A percentile compares a stretch with the other conserved stretches of the same genome.
Conservation (phyloP, 2,329 filamentous ascomycete genomes). For the Aspergillus neotritici region DNA sequence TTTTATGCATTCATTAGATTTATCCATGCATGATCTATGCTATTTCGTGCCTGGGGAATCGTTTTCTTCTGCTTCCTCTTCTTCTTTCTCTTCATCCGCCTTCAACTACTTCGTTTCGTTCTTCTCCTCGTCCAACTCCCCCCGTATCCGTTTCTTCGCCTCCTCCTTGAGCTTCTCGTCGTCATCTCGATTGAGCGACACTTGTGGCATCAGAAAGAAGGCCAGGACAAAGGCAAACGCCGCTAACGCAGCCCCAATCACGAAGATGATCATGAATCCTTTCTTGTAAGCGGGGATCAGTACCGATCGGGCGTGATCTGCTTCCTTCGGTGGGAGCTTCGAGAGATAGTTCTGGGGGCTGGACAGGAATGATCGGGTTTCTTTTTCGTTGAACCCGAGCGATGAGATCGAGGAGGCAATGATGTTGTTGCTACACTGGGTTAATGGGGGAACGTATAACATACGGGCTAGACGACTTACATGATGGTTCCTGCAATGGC, state of each 20-base stretch:
- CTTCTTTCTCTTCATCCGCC: neutral
- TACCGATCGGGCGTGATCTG: constrained; percentile 21
- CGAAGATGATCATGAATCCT: constrained; percentile 39
- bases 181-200: constrained; percentile 23
- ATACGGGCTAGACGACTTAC: constrained; percentile 15
- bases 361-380: constrained; percentile 24
- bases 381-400: constrained; percentile 17
- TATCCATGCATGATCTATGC: no score
- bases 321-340: constrained; percentile 18
- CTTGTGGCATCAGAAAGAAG: constrained; percentile 34
- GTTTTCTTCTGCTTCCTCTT: neutral
- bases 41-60: no score
- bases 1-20: no score
- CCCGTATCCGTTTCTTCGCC: constrained; percentile 17
- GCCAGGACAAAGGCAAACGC: constrained; percentile 32
- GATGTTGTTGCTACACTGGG: constrained; percentile 25
- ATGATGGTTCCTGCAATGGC: constrained; percentile 39
- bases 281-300: constrained; percentile 33
- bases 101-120: neutral
- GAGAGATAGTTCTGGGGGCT: constrained; percentile 28
- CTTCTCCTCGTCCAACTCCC: constrained; percentile 15
- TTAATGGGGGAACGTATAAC: neutral
- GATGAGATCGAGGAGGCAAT: constrained; percentile 21
- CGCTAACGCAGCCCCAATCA: constrained; percentile 34
- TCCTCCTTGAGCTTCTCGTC: constrained; percentile 29